These are phyloP conservation scores for Xylaria sp. DNA, from an alignment of 2,329 filamentous ascomycete species.

Conservation along the genomic window DNA sequence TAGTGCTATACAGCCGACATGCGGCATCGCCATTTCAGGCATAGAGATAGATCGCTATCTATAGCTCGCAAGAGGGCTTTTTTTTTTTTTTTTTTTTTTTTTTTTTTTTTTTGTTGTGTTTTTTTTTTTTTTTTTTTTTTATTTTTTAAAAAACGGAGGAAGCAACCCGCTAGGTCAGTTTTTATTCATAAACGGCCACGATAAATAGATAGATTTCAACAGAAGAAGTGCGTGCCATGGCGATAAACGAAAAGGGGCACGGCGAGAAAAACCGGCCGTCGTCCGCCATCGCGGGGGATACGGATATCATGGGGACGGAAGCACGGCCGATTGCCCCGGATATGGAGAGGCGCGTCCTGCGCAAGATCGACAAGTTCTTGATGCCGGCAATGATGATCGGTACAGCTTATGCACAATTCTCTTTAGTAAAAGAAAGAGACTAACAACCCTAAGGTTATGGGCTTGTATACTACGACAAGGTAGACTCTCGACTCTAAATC, in stretches of 20 bases:
- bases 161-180: too few species aligned
- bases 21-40: background rate
- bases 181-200: background rate
- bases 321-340: slow-evolving; percentile 53
- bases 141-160: too few species aligned
- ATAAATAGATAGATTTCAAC: background rate
- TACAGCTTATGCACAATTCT: background rate
- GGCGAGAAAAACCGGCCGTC: slow-evolving; percentile 1
- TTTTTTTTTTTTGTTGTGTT: background rate
- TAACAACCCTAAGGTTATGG: slow-evolving; percentile 57
- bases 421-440: background rate
- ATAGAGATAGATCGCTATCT: slow-evolving; percentile 1
- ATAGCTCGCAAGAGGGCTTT: background rate
- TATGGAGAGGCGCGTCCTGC: slow-evolving; percentile 65
- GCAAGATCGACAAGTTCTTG: slow-evolving; percentile 74
- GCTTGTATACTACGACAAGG: slow-evolving; percentile 76
- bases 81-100: background rate
- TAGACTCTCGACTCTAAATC: slow-evolving; percentile 37
- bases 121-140: background rate
- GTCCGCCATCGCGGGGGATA: background rate
- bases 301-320: slow-evolving; percentile 1
- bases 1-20: background rate
- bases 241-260: slow-evolving; percentile 6
- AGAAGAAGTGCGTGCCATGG: background rate
- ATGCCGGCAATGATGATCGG: slow-evolving; percentile 74